Evolutionary conservation across 345 rosid species (phyloP), one percentile per base, ranked within the genome.

Genomic region (Lepidium aucheri): DNA sequence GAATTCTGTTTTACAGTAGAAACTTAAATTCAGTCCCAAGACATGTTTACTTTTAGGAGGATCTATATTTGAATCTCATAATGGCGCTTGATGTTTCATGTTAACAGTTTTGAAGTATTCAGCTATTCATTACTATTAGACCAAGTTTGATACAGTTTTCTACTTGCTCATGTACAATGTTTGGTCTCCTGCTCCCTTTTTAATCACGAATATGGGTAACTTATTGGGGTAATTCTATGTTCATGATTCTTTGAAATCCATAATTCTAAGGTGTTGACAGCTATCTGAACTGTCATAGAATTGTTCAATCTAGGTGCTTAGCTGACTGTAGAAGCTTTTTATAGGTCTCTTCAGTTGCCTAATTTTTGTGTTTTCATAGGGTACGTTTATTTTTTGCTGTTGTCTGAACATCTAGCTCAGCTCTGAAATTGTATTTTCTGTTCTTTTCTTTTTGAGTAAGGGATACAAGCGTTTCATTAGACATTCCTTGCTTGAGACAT

Each of bases 391-490:
- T 26, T 36, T 8, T 20, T 10, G 30, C 14, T 39, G 15, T 38
- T 34, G 8, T 33, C 16, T 47, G 4, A 24, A 15, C 12, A 4
- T 34, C 43, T 17, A 16, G 7, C 49, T 28, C 35, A 18, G 34
- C 24, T 24, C 6, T 59, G 22, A 26, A 16, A 8, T 52, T 34
- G 18, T 53, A 13, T 9, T 40, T 24, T 52, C 8, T 44, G 24
- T 13, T 13, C 22, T 4, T 12, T 64, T 60, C 11, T 11, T 47
- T 39, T 45, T 71, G 36, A 76, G 44, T 79, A 93, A 96, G 97
- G 99, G 99, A 34, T 90, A 86, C 84, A 88, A 86, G 78, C 96
- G 96, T 33, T 93, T 93, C 76, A 84, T 77, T 58, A 81, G 83
- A 66, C 86, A 95, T 69, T 73, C 80, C 15, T 74, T 76, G 56